A percentile compares a stretch with the other conserved stretches of the same genome.
phyloP scores from a whole-genome alignment of 75 land plant genomes.

The Larix kaempferi region DNA sequence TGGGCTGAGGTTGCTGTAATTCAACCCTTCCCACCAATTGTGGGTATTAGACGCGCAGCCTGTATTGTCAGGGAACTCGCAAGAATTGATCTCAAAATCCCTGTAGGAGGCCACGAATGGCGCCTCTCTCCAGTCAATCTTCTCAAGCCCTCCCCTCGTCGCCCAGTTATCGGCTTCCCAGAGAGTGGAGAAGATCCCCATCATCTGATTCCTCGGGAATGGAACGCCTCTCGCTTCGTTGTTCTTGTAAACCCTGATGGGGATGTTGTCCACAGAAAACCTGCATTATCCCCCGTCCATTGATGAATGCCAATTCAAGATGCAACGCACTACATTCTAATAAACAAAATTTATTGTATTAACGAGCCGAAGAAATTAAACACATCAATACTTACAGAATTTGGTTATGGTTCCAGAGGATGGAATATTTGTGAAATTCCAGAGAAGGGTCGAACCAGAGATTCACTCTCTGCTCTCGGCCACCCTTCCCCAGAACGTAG shows the following conservation, averaged over 20 bases:
- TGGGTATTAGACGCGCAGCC: constrained; percentile 19
- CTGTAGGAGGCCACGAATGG: constrained; percentile 72
- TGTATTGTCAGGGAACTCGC: constrained; percentile 31
- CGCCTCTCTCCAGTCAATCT: constrained; percentile 70
- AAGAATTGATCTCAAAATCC: constrained; percentile 73
- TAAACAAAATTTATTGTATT: no score
- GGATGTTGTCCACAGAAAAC: constrained; percentile 65
- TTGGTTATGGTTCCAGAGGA: constrained; percentile 12
- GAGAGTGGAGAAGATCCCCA: constrained; percentile 75
- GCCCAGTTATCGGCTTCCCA: constrained; percentile 94
- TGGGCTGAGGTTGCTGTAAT: constrained; percentile 29
- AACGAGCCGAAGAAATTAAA: neutral
- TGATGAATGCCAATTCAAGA: no score
- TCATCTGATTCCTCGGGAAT: constrained; percentile 60
- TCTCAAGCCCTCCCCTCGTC: constrained; percentile 77
- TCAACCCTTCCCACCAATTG: constrained; percentile 44
- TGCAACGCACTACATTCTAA: no score
- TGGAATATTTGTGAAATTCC: constrained; percentile 10
- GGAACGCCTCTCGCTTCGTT: constrained; percentile 46
- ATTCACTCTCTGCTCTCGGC: constrained; percentile 9
- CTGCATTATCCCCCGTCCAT: constrained; percentile 24
- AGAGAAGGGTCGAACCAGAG: constrained; percentile 14
- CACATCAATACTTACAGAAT: neutral
- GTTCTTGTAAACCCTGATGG: constrained; percentile 83
- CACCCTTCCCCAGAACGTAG: constrained; percentile 5